phyloP scores from a whole-genome alignment of 345 rosid species.

The Garcia nutans region DNA sequence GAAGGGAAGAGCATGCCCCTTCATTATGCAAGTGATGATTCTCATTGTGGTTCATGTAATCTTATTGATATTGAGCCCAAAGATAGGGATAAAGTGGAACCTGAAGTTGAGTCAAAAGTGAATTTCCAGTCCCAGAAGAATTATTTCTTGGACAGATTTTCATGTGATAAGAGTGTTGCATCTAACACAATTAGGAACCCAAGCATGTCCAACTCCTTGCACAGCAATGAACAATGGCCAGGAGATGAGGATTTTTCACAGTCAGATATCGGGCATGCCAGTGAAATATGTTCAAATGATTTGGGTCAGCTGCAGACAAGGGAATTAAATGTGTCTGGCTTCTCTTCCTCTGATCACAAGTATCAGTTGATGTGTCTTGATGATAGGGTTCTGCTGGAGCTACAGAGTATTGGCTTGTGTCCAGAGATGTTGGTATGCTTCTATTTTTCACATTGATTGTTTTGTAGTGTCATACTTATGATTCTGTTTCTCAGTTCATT shows the following conservation, averaged over 20 bases:
- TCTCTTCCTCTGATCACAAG: constrained; percentile 53
- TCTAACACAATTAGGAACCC: constrained; percentile 61
- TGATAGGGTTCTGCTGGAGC: constrained; percentile 78
- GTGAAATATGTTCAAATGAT: constrained; percentile 68
- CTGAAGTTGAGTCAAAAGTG: constrained; percentile 80
- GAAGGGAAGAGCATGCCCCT: constrained; percentile 75
- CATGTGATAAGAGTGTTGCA: constrained; percentile 65
- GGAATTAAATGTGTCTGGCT: constrained; percentile 46
- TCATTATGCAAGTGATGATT: constrained; percentile 91
- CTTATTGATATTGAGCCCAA: constrained; percentile 74
- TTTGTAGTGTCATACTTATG: neutral
- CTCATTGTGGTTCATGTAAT: constrained; percentile 94
- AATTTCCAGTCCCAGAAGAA: constrained; percentile 68
- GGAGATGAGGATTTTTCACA: constrained; percentile 73
- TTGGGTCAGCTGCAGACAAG: constrained; percentile 48
- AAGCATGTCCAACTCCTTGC: constrained; percentile 59
- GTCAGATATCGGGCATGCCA: constrained; percentile 50
- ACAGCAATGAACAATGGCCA: constrained; percentile 69
- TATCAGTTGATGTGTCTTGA: constrained; percentile 75
- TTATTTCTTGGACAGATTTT: constrained; percentile 59
- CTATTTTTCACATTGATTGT: constrained; percentile 1
- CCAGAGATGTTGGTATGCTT: constrained; percentile 76
- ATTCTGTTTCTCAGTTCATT: neutral
- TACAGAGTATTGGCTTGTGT: constrained; percentile 78
- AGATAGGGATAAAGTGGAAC: constrained; percentile 88